phyloP scores from a whole-genome alignment of 75 land plant genomes.

The Cryptomeria japonica region DNA sequence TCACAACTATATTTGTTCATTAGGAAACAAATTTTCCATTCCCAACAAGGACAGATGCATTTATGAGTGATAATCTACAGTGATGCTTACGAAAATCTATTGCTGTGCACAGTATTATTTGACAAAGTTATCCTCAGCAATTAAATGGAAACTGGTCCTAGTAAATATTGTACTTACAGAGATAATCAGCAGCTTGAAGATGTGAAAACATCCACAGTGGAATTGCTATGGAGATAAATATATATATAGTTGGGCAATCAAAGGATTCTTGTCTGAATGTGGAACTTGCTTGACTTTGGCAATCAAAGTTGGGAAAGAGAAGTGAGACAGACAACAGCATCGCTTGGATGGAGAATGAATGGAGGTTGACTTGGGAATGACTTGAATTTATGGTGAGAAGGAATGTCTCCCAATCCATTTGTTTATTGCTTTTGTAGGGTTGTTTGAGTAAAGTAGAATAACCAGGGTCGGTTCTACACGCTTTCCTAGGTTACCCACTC shows the following conservation, averaged over 20 bases:
- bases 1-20: neutral
- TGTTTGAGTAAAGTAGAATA: neutral
- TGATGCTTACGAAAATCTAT: neutral
- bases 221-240: neutral
- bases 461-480: neutral
- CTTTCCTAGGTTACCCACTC: neutral
- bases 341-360: neutral
- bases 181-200: neutral
- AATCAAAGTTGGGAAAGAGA: neutral
- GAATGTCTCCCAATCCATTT: neutral
- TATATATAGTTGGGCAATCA: neutral
- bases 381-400: neutral
- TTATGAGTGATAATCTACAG: neutral
- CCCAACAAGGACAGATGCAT: neutral
- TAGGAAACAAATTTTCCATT: neutral
- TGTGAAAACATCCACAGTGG: slow-evolving; percentile 1
- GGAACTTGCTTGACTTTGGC: slow-evolving; percentile 3
- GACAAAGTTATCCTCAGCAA: neutral
- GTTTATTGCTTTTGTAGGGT: neutral
- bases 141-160: neutral
- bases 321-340: neutral
- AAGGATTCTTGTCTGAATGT: slow-evolving; percentile 1
- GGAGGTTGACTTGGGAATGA: neutral
- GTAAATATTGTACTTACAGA: neutral
- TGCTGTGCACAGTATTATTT: neutral